phyloP scores from a whole-genome alignment of 768 basidiomycete genomes.

The Crucibulum laeve region DNA sequence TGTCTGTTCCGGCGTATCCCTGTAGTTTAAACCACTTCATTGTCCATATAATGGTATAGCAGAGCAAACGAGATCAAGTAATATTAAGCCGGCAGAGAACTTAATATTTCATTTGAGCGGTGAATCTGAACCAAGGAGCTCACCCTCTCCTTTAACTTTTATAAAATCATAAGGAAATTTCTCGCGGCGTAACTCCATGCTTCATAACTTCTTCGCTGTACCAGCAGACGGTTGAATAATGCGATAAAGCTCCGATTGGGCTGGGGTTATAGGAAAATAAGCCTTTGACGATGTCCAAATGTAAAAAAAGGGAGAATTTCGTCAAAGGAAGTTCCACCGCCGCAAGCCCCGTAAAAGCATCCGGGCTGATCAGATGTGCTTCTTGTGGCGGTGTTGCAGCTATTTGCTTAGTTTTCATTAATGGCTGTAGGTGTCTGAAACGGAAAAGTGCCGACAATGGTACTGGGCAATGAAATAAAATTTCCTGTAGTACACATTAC shows the following conservation, averaged over 20 bases:
- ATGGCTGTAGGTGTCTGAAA: too few relatives aligned
- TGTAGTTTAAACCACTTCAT: too few relatives aligned
- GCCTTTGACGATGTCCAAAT: too few relatives aligned
- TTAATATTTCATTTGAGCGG: too few relatives aligned
- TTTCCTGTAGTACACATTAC: neutral
- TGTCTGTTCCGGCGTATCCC: too few relatives aligned
- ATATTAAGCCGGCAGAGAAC: too few relatives aligned
- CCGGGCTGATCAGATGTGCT: neutral
- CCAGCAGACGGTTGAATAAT: neutral
- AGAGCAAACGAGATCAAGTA: too few relatives aligned
- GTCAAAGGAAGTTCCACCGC: too few relatives aligned
- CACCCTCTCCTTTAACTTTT: neutral
- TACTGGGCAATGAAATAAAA: neutral
- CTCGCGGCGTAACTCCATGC: neutral
- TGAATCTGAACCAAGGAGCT: neutral
- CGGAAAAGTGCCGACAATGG: too few relatives aligned
- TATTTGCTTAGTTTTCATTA: too few relatives aligned
- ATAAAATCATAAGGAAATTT: neutral
- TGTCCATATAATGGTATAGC: too few relatives aligned
- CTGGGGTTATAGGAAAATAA: neutral
- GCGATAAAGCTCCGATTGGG: slow-evolving; percentile 3
- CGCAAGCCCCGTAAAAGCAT: neutral
- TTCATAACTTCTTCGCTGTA: slow-evolving; percentile 1
- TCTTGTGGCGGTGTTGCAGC: neutral
- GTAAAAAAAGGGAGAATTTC: too few relatives aligned